phyloP scores from a whole-genome alignment of 1,284 basidiomycete species.

The Cutaneotrichosporon sp. region DNA sequence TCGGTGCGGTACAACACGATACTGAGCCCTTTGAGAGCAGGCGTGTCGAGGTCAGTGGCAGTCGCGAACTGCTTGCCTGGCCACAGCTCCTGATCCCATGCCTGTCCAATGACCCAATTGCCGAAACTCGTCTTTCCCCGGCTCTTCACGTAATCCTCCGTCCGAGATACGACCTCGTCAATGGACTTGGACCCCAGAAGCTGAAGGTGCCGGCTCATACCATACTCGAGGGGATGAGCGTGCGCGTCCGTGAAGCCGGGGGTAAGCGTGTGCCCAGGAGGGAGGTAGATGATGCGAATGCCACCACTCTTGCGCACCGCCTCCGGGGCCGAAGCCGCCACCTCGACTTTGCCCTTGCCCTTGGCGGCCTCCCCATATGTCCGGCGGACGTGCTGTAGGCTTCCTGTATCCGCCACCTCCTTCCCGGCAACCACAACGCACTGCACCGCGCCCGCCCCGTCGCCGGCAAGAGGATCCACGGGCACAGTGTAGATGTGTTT shows the following conservation, averaged over 20 bases:
- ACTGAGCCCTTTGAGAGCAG: slow-evolving; percentile 59
- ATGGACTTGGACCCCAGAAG: slow-evolving; percentile 58
- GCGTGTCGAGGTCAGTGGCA: slow-evolving; percentile 65
- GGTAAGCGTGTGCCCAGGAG: slow-evolving; percentile 36
- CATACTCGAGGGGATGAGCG: slow-evolving; percentile 50
- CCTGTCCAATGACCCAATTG: slow-evolving; percentile 76
- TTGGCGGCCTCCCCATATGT: slow-evolving; percentile 44
- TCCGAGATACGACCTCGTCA: slow-evolving; percentile 58
- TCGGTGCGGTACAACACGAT: slow-evolving; percentile 72
- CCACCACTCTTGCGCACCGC: slow-evolving; percentile 33
- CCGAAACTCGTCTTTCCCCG: slow-evolving; percentile 53
- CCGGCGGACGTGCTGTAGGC: slow-evolving; percentile 51
- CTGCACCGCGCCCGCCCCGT: slow-evolving; percentile 50
- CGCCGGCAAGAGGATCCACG: slow-evolving; percentile 15
- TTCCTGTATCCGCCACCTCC: slow-evolving; percentile 57
- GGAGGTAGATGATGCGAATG: slow-evolving; percentile 35
- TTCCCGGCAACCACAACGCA: slow-evolving; percentile 64
- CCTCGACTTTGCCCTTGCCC: slow-evolving; percentile 14
- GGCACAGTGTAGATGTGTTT: slow-evolving; percentile 35
- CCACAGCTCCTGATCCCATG: slow-evolving; percentile 82
- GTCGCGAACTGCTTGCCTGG: slow-evolving; percentile 64
- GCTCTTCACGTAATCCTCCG: slow-evolving; percentile 59
- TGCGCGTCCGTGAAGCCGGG: slow-evolving; percentile 61
- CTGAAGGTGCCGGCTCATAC: slow-evolving; percentile 57
- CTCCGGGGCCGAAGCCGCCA: slow-evolving; percentile 17